These are phyloP conservation scores for Candida quercuum DNA, from an alignment of 805 yeast genomes.

Conservation along the genomic window DNA sequence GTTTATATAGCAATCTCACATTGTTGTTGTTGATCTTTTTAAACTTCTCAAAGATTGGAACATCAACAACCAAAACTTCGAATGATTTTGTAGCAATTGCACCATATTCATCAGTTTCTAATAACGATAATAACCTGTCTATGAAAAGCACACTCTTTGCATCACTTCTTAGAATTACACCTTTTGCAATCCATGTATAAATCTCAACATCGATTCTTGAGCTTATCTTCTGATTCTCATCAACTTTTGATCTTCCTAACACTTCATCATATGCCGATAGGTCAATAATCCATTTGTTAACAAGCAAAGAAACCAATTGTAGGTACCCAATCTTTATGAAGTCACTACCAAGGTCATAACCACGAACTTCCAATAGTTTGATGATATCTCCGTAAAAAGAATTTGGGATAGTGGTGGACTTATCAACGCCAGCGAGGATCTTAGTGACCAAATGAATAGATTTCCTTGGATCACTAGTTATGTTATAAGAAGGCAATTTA, in stretches of 20 bases:
- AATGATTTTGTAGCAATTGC: constrained; percentile 45
- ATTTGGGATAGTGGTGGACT: constrained; percentile 25
- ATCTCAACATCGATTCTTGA: constrained; percentile 41
- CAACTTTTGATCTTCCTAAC: constrained; percentile 12
- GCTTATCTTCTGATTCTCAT: no score
- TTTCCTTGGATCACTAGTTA: constrained; percentile 26
- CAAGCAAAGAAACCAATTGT: constrained; percentile 46
- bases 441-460: constrained; percentile 37
- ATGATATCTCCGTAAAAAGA: constrained; percentile 12
- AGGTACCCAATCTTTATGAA: constrained; percentile 45
- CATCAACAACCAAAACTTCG: constrained; percentile 63
- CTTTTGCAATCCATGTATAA: constrained; percentile 68
- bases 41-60: constrained; percentile 50
- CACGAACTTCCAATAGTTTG: constrained; percentile 8
- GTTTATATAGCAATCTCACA: constrained; percentile 70
- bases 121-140: constrained; percentile 28
- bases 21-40: constrained; percentile 45
- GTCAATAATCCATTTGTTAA: constrained; percentile 46
- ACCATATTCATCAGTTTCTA: constrained; percentile 31
- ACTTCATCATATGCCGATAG: background rate
- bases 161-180: constrained; percentile 56
- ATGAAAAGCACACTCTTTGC: constrained; percentile 28
- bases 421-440: constrained; percentile 49
- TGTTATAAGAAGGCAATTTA: constrained; percentile 8
- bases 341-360: constrained; percentile 6